Base-by-base conservation (phyloP, 2,329 filamentous ascomycete genomes). In the Daldinia sp. region DNA sequence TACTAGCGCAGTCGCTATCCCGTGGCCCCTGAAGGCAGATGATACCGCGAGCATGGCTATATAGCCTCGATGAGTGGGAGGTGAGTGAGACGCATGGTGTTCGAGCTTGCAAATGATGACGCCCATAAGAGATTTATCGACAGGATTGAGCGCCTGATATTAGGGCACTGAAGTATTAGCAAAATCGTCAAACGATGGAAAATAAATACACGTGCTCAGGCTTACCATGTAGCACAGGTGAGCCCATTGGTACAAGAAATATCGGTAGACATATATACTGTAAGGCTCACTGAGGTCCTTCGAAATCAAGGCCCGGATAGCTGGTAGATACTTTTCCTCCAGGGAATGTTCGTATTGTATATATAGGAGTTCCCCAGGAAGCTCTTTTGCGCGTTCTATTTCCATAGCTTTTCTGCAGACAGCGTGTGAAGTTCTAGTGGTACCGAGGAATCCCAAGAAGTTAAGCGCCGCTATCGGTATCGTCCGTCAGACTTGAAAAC, bases 251-350 rank as follows among this genome's bases (percentile, higher is more conserved):
- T 97, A 97, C 18, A 99, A 84, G 76, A 99, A 99, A 80, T 99
- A 99, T 35, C 96, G 90, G 81, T 98, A 99, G 65, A 99, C 96
- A 83, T 99, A 99, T 79, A 99, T 98, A 82, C 95, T 98, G 80
- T 99, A 99, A 1, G 96, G 96, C 80, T 99, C 96, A 74, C 95
- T 98, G 56, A 99, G 87, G 78, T 98, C 96, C 76, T 95, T 97
- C 50, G 94, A 96, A 76, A 99, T 99, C 77, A 99, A 83, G 64
- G 94, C 90, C 62, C 95, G 90, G 80, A 99, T 98, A 46, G 93
- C 90, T 39, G 94, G 90, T 46, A 99, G 89, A 78, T 96, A 87
- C 78, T 87, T 79, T 48, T 84, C 81, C 75, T 91, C 89, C 20
- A 90, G 82, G 9, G 79, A 79, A 77, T 90, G 88, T 65, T 88